Conservation (phyloP, 177 flowering plant genomes). For the Vitis hybrid region DNA sequence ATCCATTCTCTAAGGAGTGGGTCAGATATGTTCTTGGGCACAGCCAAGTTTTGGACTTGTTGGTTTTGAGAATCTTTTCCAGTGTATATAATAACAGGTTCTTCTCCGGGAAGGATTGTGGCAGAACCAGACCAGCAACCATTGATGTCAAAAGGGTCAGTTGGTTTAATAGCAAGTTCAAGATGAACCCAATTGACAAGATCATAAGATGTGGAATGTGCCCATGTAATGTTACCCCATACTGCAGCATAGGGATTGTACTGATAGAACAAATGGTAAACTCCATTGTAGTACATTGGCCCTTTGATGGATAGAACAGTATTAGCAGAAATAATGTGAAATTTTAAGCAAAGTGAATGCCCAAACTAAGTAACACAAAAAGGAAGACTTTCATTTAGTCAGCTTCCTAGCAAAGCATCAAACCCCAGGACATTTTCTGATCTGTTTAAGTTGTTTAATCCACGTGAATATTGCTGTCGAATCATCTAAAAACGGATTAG, state of each 20-base stretch:
- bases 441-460: too few relatives aligned
- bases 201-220: conserved; percentile 40
- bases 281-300: conserved; percentile 45
- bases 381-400: not conserved
- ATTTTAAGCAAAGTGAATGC: not conserved
- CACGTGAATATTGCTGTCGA: too few relatives aligned
- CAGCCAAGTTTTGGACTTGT: conserved; percentile 39
- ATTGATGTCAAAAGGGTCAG: conserved; percentile 26
- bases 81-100: conserved; percentile 39
- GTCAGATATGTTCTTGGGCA: conserved; percentile 39
- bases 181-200: conserved; percentile 32
- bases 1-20: conserved; percentile 39
- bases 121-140: conserved; percentile 53
- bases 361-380: not conserved
- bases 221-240: conserved; percentile 42
- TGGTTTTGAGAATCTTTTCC: conserved; percentile 19
- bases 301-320: conserved; percentile 16
- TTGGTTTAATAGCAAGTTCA: conserved; percentile 20
- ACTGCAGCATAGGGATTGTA: conserved; percentile 19
- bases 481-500: too few relatives aligned
- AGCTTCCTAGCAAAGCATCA: too few relatives aligned
- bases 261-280: conserved; percentile 31
- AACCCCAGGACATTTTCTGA: too few relatives aligned
- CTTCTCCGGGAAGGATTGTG: conserved; percentile 30
- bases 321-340: too few relatives aligned